phyloP scores from a whole-genome alignment of 2,329 filamentous ascomycete species.

The Massarina eburnea region DNA sequence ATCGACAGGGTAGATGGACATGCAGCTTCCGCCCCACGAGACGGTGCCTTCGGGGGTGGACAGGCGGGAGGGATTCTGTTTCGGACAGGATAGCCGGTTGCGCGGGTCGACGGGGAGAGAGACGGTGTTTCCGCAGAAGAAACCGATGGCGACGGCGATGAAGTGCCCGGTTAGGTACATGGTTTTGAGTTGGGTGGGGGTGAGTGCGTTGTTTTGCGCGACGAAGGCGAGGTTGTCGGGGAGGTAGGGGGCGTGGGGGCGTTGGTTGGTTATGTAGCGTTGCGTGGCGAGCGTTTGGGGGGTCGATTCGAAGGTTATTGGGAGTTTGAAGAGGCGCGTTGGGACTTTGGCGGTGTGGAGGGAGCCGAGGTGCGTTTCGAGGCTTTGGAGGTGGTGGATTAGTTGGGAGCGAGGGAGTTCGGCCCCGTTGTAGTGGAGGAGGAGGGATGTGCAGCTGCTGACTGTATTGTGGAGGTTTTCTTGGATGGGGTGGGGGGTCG shows the following conservation, averaged over 20 bases:
- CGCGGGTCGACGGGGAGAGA: conserved; percentile 57
- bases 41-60: conserved; percentile 60
- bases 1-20: conserved; percentile 59
- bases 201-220: conserved; percentile 58
- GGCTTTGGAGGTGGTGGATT: conserved; percentile 40
- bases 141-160: conserved; percentile 58
- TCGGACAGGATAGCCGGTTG: conserved; percentile 56
- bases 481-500: conserved; percentile 42
- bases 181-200: conserved; percentile 51
- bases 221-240: conserved; percentile 64
- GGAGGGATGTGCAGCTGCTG: conserved; percentile 52
- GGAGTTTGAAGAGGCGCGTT: conserved; percentile 47
- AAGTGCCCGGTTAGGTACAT: conserved; percentile 55
- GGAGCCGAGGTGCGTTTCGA: conserved; percentile 48
- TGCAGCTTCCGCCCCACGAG: conserved; percentile 58
- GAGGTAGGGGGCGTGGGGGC: conserved; percentile 62
- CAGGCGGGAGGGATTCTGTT: conserved; percentile 59
- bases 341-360: conserved; percentile 45
- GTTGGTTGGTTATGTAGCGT: conserved; percentile 63
- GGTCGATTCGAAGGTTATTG: conserved; percentile 47
- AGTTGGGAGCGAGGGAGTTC: conserved; percentile 40
- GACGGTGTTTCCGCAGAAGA: conserved; percentile 58
- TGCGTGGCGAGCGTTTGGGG: conserved; percentile 55
- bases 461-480: conserved; percentile 54
- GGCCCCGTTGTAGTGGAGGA: conserved; percentile 45